These are phyloP conservation scores for Sphagnum fallax DNA, from an alignment of 228 moss, liverwort and hornwort genomes.

Conservation along the genomic window DNA sequence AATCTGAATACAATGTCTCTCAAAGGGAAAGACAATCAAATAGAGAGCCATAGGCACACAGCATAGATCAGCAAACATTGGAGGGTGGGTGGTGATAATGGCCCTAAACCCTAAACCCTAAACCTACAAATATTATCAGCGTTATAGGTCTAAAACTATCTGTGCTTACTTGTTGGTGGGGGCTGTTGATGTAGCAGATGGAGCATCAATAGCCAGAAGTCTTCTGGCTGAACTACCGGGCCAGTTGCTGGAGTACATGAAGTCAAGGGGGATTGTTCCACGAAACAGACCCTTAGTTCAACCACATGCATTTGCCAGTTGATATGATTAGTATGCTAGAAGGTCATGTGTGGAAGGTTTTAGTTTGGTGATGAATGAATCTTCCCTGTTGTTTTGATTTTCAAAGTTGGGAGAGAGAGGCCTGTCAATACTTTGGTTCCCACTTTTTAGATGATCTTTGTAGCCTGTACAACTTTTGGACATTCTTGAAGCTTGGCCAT, in stretches of 20 bases:
- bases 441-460: no score
- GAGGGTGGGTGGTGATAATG: background rate
- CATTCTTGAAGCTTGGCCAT: no score
- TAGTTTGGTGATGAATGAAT: no score
- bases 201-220: constrained; percentile 48
- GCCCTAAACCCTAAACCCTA: no score
- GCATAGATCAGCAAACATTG: constrained; percentile 5
- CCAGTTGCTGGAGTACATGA: constrained; percentile 74
- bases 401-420: no score
- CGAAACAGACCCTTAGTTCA: background rate
- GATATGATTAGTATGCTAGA: background rate
- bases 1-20: background rate
- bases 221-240: constrained; percentile 75
- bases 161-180: no score
- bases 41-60: background rate
- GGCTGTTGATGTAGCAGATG: constrained; percentile 15
- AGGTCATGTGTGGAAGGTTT: no score
- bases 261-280: constrained; percentile 39
- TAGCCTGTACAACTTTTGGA: no score
- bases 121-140: no score
- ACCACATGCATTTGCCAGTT: background rate
- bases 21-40: background rate
- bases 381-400: no score
- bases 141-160: no score
- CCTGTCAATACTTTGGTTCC: no score